phyloP scores from a whole-genome alignment of 163 green algal genomes.

The Chlamydomonas reinhardtii region DNA sequence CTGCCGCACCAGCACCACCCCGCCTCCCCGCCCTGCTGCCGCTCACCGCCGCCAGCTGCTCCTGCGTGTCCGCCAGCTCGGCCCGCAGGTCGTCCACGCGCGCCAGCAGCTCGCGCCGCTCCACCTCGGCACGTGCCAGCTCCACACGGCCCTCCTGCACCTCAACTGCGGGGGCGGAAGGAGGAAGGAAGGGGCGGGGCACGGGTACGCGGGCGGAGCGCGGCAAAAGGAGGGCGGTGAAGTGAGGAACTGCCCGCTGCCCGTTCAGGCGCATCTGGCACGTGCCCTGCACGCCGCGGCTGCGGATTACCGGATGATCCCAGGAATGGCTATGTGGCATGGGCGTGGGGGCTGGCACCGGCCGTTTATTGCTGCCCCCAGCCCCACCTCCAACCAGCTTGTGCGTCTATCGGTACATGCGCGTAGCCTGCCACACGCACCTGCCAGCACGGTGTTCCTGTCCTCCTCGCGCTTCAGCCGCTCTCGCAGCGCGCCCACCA shows the following conservation, averaged over 20 bases:
- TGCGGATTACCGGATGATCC: too few relatives aligned
- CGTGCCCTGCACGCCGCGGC: too few relatives aligned
- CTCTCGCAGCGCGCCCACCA: conserved; percentile 58
- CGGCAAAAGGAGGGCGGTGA: background rate
- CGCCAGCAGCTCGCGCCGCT: conserved; percentile 11
- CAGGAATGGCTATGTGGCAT: too few relatives aligned
- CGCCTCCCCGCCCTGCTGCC: too few relatives aligned
- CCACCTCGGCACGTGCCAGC: background rate
- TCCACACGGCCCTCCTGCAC: background rate
- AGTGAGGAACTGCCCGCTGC: too few relatives aligned
- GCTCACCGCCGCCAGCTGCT: conserved; percentile 30
- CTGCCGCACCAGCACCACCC: too few relatives aligned
- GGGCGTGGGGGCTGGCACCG: too few relatives aligned
- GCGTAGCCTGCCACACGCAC: too few relatives aligned
- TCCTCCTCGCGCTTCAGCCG: conserved; percentile 53
- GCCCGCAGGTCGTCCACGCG: conserved; percentile 16
- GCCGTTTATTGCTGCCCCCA: too few relatives aligned
- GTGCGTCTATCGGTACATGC: too few relatives aligned
- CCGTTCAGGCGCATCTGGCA: too few relatives aligned
- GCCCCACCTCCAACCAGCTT: too few relatives aligned
- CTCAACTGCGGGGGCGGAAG: background rate
- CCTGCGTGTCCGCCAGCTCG: conserved; percentile 40
- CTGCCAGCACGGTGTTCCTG: conserved; percentile 44
- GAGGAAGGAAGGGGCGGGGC: background rate
- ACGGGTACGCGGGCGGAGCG: background rate